Conservation (phyloP, 306 rosid species). For the Casuarina glauca region DNA sequence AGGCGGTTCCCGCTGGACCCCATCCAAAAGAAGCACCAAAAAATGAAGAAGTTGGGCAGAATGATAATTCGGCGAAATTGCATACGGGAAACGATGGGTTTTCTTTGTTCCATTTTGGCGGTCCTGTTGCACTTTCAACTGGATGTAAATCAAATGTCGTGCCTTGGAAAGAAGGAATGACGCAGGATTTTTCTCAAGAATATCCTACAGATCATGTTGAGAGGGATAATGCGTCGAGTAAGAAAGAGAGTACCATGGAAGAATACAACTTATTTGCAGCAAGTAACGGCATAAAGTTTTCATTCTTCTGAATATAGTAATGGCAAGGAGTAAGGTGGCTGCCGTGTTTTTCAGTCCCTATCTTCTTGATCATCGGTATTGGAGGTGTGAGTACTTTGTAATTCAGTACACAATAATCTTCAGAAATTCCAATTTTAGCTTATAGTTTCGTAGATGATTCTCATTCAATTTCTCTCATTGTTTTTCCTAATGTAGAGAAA, state of each 20-base stretch:
- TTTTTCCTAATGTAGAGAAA: slow-evolving; percentile 47
- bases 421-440: slow-evolving; percentile 46
- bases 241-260: slow-evolving; percentile 70
- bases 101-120: slow-evolving; percentile 93
- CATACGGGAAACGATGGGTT: slow-evolving; percentile 47
- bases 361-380: slow-evolving; percentile 49
- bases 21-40: slow-evolving; percentile 38
- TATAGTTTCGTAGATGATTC: slow-evolving; percentile 54
- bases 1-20: slow-evolving; percentile 39
- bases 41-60: slow-evolving; percentile 40
- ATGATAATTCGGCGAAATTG: slow-evolving; percentile 48
- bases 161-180: slow-evolving; percentile 44
- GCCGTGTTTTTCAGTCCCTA: slow-evolving; percentile 54
- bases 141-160: slow-evolving; percentile 43
- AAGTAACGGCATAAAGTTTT: slow-evolving; percentile 65
- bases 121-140: slow-evolving; percentile 76
- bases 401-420: slow-evolving; percentile 69
- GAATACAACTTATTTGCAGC: slow-evolving; percentile 96
- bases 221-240: slow-evolving; percentile 50
- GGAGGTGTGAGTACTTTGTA: slow-evolving; percentile 59
- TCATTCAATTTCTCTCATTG: slow-evolving; percentile 47
- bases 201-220: slow-evolving; percentile 46
- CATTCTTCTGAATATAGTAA: slow-evolving; percentile 61
- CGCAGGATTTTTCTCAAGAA: slow-evolving; percentile 42
- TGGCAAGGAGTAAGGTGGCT: slow-evolving; percentile 67